Evolutionary conservation across 106 monocot genomes (phyloP), one percentile per base, ranked within the genome.

Genomic region (Phalaenopsis aphrodite): DNA sequence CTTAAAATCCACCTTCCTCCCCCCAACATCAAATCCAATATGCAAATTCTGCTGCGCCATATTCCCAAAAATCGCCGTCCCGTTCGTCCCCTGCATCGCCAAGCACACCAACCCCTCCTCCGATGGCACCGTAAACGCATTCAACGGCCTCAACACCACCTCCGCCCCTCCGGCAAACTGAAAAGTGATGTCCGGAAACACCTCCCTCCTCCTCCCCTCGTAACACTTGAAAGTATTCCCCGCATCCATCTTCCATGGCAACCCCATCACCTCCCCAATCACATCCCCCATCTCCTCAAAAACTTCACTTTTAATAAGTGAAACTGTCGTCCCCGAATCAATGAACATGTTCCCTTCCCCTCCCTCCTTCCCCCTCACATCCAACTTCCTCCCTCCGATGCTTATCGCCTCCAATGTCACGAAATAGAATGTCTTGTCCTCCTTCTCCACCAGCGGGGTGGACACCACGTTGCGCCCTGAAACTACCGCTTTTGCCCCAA

Each of bases 11-110:
- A 79, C 79, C 2, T n/a, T 75, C 43, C 43, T 78, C 43, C 46
- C 12, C 43, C 24, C 56, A 41, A 83, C 4, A 57, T 83, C 83
- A 37, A 42, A 83, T 7, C 47, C 78, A 8, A 83, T n/a, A 58
- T 56, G 83, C 17, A 83, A 78, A 48, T 83, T 78, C 30, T 83
- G 83, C 43, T 83, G 83, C 16, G 39, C 83, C 78, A 30, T 8
- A 23, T 83, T 83, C 1, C 83, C 83, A 0, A 83, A 57, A 1
- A 83, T 36, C 23, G 9, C 78, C 42, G 55, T 46, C 23, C 78
- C 83, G 15, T 78, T 56, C 23, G 78, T 78, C 56, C 43, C 77
- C 78, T 72, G 78, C 83, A 78, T 78, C 42, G 55, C 41, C 7
- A 83, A 56, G 49, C 83, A 83, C 23, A 83, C 78, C 78, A 73